phyloP scores from a whole-genome alignment of 768 basidiomycete species.

The Chalciporus sphaerocephalus region DNA sequence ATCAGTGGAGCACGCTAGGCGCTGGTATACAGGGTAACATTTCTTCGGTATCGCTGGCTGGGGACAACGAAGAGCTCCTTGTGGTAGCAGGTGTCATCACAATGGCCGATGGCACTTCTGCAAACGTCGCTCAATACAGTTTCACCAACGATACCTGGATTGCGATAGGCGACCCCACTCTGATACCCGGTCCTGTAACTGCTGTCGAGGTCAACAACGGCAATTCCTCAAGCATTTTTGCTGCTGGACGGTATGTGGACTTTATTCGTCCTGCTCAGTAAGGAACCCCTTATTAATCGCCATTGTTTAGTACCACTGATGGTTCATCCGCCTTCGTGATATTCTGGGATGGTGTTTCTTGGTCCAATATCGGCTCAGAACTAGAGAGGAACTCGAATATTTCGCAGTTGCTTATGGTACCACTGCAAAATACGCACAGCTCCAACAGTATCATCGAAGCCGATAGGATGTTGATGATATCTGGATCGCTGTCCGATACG shows the following conservation, averaged over 20 bases:
- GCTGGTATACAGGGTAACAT: constrained; percentile 80
- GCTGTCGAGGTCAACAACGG: constrained; percentile 81
- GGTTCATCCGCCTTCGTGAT: constrained; percentile 66
- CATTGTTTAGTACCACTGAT: constrained; percentile 43
- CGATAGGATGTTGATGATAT: constrained; percentile 88
- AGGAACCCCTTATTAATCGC: background rate
- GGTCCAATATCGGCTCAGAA: constrained; percentile 59
- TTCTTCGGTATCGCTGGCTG: constrained; percentile 72
- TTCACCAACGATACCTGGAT: constrained; percentile 75
- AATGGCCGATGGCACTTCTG: constrained; percentile 54
- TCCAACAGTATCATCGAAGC: constrained; percentile 68
- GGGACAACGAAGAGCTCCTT: constrained; percentile 65
- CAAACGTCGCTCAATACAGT: constrained; percentile 71
- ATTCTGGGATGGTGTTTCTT: constrained; percentile 80
- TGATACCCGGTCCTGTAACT: constrained; percentile 85
- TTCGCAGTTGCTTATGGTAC: constrained; percentile 86
- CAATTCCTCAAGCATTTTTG: constrained; percentile 82
- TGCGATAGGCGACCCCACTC: constrained; percentile 51
- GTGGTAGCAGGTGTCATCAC: constrained; percentile 78
- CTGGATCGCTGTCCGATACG: constrained; percentile 67
- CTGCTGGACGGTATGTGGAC: constrained; percentile 72
- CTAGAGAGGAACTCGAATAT: constrained; percentile 59
- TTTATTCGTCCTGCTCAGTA: background rate
- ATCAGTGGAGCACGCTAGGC: constrained; percentile 79
- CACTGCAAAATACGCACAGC: constrained; percentile 71